phyloP scores from a whole-genome alignment of 106 monocot species.

The Dactylorhiza incarnata region DNA sequence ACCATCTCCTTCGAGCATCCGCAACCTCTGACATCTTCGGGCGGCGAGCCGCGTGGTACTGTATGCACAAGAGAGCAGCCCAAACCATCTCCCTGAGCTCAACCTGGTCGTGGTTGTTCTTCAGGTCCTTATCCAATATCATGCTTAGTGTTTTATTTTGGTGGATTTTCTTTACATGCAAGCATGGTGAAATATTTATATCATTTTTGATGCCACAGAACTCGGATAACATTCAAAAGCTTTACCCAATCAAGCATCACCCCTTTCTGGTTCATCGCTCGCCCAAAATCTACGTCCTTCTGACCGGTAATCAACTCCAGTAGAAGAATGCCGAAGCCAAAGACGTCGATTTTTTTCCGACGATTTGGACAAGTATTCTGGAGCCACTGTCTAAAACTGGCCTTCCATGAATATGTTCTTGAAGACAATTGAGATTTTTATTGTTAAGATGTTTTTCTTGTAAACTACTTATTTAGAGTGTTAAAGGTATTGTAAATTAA shows the following conservation, averaged over 20 bases:
- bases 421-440: background rate
- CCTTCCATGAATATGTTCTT: conserved; percentile 63
- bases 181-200: background rate
- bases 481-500: background rate
- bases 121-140: conserved; percentile 28
- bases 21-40: conserved; percentile 46
- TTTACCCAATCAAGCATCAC: conserved; percentile 60
- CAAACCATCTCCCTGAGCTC: conserved; percentile 38
- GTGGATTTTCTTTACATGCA: conserved; percentile 28
- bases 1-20: conserved; percentile 49
- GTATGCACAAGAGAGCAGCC: conserved; percentile 33
- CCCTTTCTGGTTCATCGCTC: conserved; percentile 36
- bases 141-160: conserved; percentile 28
- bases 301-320: conserved; percentile 50
- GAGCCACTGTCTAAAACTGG: conserved; percentile 67
- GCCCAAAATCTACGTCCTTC: conserved; percentile 42
- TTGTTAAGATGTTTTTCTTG: background rate
- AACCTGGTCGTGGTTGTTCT: conserved; percentile 17
- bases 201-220: background rate
- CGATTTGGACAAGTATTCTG: conserved; percentile 8
- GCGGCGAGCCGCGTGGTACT: conserved; percentile 21
- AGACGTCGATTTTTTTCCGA: conserved; percentile 9
- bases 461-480: background rate
- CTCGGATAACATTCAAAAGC: background rate
- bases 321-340: conserved; percentile 44